Percentiles rank a stretch among this genome's conserved stretches.
Evolutionary conservation across 108 stramenopile species (phyloP).

Genomic region (Cyclotella choctawhatcheeana): DNA sequence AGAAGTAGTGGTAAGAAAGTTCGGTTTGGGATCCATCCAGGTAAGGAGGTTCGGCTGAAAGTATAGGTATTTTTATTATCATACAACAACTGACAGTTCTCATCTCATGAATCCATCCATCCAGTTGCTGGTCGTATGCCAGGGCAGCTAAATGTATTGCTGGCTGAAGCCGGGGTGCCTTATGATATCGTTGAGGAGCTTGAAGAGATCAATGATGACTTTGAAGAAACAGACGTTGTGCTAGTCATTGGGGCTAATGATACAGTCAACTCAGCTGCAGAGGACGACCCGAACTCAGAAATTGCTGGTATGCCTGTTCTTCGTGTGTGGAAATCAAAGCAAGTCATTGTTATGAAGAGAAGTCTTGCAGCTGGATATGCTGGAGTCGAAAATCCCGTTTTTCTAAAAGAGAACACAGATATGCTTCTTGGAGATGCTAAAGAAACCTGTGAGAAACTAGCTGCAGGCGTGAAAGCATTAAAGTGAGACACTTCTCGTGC

Average conservation of each 20-base stretch:
- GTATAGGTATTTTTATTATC: too few relatives aligned
- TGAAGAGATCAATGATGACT: conserved; percentile 98
- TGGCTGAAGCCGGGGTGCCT: conserved; percentile 99
- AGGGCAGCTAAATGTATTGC: conserved; percentile 98
- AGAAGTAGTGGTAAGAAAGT: conserved; percentile 90
- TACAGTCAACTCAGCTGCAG: conserved; percentile 97
- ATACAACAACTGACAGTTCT: too few relatives aligned
- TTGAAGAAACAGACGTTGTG: conserved; percentile 89
- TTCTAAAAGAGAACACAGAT: conserved; percentile 97
- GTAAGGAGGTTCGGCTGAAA: background rate
- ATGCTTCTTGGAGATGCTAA: conserved; percentile 98
- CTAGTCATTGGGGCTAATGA: conserved; percentile 99
- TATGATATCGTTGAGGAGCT: conserved; percentile 99
- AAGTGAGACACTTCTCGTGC: background rate
- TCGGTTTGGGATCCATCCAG: conserved; percentile 95
- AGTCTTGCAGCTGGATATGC: conserved; percentile 98
- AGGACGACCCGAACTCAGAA: conserved; percentile 96
- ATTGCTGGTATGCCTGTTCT: conserved; percentile 98
- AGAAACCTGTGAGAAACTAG: conserved; percentile 91
- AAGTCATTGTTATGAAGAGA: conserved; percentile 99
- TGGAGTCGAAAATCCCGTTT: conserved; percentile 98
- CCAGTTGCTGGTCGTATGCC: conserved; percentile 99
- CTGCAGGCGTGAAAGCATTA: conserved; percentile 74
- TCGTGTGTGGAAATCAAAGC: conserved; percentile 97
- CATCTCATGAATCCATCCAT: too few relatives aligned